Evolutionary conservation across 176 grass and related monocot genomes (phyloP).

Genomic region (maize (Zea mays)): DNA sequence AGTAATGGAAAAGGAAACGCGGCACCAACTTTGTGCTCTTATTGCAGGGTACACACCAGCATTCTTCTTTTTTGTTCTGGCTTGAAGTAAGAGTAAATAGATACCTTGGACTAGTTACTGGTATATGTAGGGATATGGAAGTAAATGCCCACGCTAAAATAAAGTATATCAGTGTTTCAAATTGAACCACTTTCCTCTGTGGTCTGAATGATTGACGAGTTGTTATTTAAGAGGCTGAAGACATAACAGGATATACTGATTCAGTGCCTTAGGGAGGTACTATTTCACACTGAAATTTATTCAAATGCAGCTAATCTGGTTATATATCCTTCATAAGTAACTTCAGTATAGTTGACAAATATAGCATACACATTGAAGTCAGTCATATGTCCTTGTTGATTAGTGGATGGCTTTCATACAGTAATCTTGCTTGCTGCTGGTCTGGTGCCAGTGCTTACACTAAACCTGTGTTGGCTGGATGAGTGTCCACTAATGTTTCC

Average conservation of each 20-base stretch:
- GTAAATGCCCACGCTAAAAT: neutral
- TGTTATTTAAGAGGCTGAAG: constrained; percentile 9
- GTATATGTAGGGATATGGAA: constrained; percentile 14
- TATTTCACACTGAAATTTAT: constrained; percentile 15
- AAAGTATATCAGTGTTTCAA: neutral
- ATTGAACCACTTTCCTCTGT: constrained; percentile 9
- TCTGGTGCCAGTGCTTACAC: constrained; percentile 6
- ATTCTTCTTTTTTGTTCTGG: constrained; percentile 3
- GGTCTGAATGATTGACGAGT: constrained; percentile 1
- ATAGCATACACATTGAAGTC: constrained; percentile 21
- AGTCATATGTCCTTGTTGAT: neutral
- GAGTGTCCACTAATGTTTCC: constrained; percentile 34
- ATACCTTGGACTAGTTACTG: neutral
- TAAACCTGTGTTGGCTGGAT: constrained; percentile 9
- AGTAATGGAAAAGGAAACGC: constrained; percentile 52
- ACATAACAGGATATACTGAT: neutral
- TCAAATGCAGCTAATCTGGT: neutral
- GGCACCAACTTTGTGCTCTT: constrained; percentile 54
- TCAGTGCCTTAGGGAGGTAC: constrained; percentile 12
- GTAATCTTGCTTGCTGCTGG: constrained; percentile 25
- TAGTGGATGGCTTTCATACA: neutral
- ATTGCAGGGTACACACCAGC: constrained; percentile 64
- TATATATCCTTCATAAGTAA: constrained; percentile 1
- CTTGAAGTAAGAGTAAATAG: constrained; percentile 24
- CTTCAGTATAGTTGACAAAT: constrained; percentile 28